Conservation (phyloP, 345 rosid species). For the Populus simonii region DNA sequence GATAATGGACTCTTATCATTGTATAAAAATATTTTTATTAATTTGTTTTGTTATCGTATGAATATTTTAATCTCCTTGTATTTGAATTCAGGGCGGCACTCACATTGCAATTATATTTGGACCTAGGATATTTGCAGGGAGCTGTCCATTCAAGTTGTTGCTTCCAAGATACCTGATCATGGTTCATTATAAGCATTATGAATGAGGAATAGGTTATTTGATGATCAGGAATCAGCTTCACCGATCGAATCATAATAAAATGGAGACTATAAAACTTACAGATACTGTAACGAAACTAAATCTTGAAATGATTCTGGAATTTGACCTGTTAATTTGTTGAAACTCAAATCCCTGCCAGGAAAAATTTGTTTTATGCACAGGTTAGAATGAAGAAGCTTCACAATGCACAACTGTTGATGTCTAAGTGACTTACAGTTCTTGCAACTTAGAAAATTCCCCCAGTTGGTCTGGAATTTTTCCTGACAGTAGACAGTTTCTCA, state of each 20-base stretch:
- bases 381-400: background rate
- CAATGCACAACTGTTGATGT: background rate
- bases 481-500: constrained; percentile 44
- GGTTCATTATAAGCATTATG: background rate
- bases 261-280: constrained; percentile 31
- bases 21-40: background rate
- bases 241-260: background rate
- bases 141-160: constrained; percentile 47
- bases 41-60: background rate
- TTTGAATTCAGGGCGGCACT: constrained; percentile 13
- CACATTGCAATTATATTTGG: constrained; percentile 42
- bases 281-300: constrained; percentile 25
- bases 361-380: background rate
- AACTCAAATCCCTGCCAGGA: constrained; percentile 51
- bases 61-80: background rate
- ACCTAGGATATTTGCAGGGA: constrained; percentile 38
- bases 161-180: constrained; percentile 46
- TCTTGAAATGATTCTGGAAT: constrained; percentile 42
- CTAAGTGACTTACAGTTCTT: constrained; percentile 36
- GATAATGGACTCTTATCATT: background rate
- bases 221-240: background rate
- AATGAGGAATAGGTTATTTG: background rate
- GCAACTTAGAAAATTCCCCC: constrained; percentile 33
- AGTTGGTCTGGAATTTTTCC: constrained; percentile 47
- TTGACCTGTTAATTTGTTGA: constrained; percentile 52